These are phyloP conservation scores for Scleroderma bovista DNA, from an alignment of 768 basidiomycete genomes.

Conservation along the genomic window DNA sequence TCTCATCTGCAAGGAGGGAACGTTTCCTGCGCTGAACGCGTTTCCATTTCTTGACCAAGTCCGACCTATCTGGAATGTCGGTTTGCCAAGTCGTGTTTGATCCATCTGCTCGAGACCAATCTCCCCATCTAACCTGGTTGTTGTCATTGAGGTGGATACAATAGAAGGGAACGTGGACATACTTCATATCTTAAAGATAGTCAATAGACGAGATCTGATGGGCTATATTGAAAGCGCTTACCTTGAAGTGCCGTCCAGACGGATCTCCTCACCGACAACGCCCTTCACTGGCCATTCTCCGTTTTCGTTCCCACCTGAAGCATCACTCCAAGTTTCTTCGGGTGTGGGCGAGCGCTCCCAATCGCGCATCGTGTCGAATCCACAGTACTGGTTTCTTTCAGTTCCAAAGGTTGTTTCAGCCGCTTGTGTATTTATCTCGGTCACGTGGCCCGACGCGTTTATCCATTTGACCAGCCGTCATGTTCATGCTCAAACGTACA, in stretches of 20 bases:
- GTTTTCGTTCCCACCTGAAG: slow-evolving; percentile 24
- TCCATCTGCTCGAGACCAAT: slow-evolving; percentile 47
- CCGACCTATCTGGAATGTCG: slow-evolving; percentile 12
- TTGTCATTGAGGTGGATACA: slow-evolving; percentile 1
- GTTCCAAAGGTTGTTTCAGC: not conserved
- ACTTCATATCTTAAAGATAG: slow-evolving; percentile 27
- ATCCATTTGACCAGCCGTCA: not conserved
- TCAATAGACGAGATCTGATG: slow-evolving; percentile 5
- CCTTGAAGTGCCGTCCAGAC: slow-evolving; percentile 25
- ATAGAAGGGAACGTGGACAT: slow-evolving; percentile 2
- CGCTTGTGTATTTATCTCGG: not conserved
- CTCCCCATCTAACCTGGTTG: slow-evolving; percentile 45
- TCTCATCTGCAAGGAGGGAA: slow-evolving; percentile 20
- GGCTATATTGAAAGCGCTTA: slow-evolving; percentile 2
- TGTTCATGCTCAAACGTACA: slow-evolving; percentile 58
- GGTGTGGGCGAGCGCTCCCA: slow-evolving; percentile 28
- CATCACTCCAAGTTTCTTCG: slow-evolving; percentile 28
- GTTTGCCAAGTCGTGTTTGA: slow-evolving; percentile 53
- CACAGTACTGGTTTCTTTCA: not conserved
- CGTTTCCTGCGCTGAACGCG: slow-evolving; percentile 28
- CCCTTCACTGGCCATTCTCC: slow-evolving; percentile 26
- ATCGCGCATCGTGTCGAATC: slow-evolving; percentile 2
- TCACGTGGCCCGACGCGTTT: not conserved
- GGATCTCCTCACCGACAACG: slow-evolving; percentile 27
- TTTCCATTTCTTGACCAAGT: slow-evolving; percentile 31